These are phyloP conservation scores for Tolypocladium amazonense DNA, from an alignment of 2,329 filamentous ascomycete species.

Conservation along the genomic window DNA sequence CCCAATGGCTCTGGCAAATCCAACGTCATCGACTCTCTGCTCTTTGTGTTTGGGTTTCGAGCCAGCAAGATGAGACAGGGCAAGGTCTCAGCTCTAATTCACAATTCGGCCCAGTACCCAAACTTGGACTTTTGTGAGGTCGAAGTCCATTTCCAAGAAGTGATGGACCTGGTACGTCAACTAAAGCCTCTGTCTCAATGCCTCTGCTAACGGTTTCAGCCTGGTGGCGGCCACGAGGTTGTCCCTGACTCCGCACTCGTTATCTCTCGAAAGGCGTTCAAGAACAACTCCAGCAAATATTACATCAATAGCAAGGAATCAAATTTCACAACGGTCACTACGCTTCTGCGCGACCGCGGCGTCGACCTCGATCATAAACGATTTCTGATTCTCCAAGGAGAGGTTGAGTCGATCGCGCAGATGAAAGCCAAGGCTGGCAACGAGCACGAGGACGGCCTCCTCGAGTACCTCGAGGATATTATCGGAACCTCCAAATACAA, in stretches of 20 bases:
- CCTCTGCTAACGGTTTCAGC: constrained; percentile 30
- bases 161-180: constrained; percentile 63
- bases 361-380: constrained; percentile 97
- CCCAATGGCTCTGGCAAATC: constrained; percentile 98
- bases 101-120: constrained; percentile 84
- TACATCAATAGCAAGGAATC: constrained; percentile 88
- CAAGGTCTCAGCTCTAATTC: constrained; percentile 94
- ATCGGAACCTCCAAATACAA: constrained; percentile 99
- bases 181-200: too few species aligned
- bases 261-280: constrained; percentile 88
- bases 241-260: constrained; percentile 77
- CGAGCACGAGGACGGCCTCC: constrained; percentile 89
- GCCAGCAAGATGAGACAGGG: constrained; percentile 99
- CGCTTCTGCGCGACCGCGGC: constrained; percentile 73
- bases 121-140: constrained; percentile 89
- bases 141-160: constrained; percentile 91
- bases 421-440: constrained; percentile 96
- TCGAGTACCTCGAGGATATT: constrained; percentile 97
- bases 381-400: constrained; percentile 92
- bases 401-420: constrained; percentile 96
- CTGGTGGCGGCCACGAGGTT: constrained; percentile 62
- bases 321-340: constrained; percentile 86
- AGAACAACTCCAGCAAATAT: constrained; percentile 97
- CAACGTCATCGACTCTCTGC: constrained; percentile 93
- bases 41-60: constrained; percentile 98